Evolutionary conservation across 257 asterid species (phyloP).

Genomic region (Solanum pimpinellifolium): DNA sequence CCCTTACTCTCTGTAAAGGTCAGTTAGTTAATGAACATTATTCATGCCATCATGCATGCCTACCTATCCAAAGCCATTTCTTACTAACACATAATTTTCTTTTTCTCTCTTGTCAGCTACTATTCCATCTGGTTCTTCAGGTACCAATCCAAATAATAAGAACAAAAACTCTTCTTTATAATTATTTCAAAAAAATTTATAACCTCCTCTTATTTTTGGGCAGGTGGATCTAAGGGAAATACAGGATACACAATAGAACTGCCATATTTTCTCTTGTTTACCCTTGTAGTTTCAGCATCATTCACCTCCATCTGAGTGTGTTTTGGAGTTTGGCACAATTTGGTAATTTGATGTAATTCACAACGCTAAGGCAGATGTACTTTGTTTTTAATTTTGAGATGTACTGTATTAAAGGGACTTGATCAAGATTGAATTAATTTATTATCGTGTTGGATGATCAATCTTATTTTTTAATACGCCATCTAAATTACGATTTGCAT

Average conservation of each 20-base stretch:
- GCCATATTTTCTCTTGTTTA: not conserved
- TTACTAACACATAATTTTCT: not conserved
- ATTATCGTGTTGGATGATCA: not conserved
- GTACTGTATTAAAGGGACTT: not conserved
- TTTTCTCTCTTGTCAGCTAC: not conserved
- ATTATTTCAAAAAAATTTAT: not conserved
- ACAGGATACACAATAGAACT: constrained; percentile 6
- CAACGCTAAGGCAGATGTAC: not conserved
- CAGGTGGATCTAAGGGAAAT: not conserved
- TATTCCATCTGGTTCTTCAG: not conserved
- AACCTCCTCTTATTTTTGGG: not conserved
- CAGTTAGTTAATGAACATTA: not conserved
- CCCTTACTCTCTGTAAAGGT: constrained; percentile 37
- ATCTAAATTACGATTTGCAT: not conserved
- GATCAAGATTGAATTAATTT: not conserved
- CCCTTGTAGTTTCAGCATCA: constrained; percentile 3
- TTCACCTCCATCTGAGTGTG: not conserved
- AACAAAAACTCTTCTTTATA: not conserved
- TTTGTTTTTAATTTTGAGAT: not conserved
- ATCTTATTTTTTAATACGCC: not conserved
- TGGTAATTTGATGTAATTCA: not conserved
- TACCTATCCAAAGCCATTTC: not conserved
- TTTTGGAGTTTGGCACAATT: not conserved
- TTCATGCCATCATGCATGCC: not conserved
- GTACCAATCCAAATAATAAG: not conserved